Evolutionary conservation across 225 moss, liverwort and hornwort genomes (phyloP).

Genomic region (Lunularia cruciata): DNA sequence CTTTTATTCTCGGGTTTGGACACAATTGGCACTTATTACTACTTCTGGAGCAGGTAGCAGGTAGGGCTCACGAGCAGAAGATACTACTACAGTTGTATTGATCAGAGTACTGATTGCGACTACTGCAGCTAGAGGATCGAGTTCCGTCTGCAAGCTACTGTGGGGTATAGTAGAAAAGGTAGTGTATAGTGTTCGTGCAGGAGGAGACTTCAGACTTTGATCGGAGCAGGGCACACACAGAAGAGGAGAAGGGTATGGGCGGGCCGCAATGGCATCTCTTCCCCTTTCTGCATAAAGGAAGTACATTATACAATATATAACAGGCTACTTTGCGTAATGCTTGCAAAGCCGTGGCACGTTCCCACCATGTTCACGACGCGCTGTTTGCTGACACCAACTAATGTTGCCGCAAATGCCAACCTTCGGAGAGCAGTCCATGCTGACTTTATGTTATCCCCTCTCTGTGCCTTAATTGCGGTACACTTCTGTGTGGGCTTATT

Average conservation of each 20-base stretch:
- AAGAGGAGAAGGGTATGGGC: constrained; percentile 5
- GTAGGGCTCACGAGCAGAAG: not conserved
- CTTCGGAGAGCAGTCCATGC: not conserved
- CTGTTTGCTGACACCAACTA: constrained; percentile 8
- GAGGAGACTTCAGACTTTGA: not conserved
- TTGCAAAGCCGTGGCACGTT: not conserved
- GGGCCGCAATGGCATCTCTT: constrained; percentile 12
- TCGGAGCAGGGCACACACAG: not conserved
- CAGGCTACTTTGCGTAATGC: constrained; percentile 2
- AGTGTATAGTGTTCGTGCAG: not conserved
- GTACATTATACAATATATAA: not conserved
- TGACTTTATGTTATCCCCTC: constrained; percentile 1
- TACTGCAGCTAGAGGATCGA: not conserved
- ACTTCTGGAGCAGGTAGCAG: not conserved
- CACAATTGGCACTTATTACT: too few species aligned
- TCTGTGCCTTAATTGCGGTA: not conserved
- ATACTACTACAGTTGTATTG: not conserved
- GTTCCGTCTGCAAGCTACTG: not conserved
- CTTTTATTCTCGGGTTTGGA: constrained; percentile 2
- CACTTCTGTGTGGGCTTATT: not conserved
- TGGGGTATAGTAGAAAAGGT: not conserved
- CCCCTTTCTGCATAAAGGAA: not conserved
- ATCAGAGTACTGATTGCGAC: not conserved
- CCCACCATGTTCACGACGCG: constrained; percentile 9
- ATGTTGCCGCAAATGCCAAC: constrained; percentile 2